A percentile compares a stretch with the other conserved stretches of the same genome.
phyloP scores from a whole-genome alignment of 306 rosid genomes.

The Vicia villosa region DNA sequence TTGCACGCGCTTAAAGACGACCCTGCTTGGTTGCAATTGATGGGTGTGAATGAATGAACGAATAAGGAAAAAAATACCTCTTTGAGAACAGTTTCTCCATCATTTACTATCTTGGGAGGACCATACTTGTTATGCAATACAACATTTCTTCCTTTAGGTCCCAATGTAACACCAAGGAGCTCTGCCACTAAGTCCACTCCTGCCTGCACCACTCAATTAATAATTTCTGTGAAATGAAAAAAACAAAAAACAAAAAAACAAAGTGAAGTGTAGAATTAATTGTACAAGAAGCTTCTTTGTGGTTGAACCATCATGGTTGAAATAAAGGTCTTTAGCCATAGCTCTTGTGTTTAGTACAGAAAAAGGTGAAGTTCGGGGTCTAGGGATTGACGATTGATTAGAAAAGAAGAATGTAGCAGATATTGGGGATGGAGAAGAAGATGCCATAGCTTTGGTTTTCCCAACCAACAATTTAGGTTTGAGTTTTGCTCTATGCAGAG shows the following conservation, averaged over 20 bases:
- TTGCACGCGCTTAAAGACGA: too few relatives aligned
- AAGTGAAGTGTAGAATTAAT: not conserved
- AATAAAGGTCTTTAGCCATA: conserved; percentile 70
- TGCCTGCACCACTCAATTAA: conserved; percentile 51
- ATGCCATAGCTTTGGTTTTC: conserved; percentile 47
- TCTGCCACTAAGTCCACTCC: conserved; percentile 87
- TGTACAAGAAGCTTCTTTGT: conserved; percentile 78
- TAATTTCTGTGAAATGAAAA: conserved; percentile 15
- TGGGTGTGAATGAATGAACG: too few relatives aligned
- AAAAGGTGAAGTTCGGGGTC: conserved; percentile 41
- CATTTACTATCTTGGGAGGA: conserved; percentile 93
- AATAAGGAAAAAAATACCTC: conserved; percentile 49
- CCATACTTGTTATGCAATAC: conserved; percentile 87
- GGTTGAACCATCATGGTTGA: conserved; percentile 71
- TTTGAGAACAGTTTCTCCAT: conserved; percentile 92
- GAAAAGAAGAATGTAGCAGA: conserved; percentile 47
- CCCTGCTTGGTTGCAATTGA: too few relatives aligned
- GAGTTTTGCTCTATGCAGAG: not conserved
- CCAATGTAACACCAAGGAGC: conserved; percentile 88
- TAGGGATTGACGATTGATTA: conserved; percentile 50
- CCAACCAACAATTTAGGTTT: not conserved
- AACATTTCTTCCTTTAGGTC: conserved; percentile 93
- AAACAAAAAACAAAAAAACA: conserved; percentile 32
- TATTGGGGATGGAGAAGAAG: conserved; percentile 41
- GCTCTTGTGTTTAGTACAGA: conserved; percentile 50